Conservation (phyloP, 2,329 filamentous ascomycete species). For the Didymella segeticola region DNA sequence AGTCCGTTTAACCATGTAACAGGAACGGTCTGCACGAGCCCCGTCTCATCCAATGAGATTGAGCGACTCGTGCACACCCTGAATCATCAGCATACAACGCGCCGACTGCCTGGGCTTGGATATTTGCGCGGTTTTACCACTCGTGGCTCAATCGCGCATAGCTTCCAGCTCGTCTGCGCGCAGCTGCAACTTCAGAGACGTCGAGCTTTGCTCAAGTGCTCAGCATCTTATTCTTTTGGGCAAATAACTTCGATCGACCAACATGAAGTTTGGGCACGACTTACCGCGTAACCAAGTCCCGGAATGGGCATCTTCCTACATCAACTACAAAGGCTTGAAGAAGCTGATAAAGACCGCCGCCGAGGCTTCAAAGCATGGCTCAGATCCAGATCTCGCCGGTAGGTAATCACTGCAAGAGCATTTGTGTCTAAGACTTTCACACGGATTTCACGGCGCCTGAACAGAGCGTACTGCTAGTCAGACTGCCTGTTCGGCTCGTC, state of each 20-base stretch:
- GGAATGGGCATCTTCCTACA: conserved; percentile 83
- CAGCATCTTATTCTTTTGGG: neutral
- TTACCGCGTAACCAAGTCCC: conserved; percentile 84
- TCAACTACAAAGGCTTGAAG: conserved; percentile 91
- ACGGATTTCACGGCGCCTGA: neutral
- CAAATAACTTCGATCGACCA: conserved; percentile 2
- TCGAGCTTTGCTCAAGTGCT: conserved; percentile 8
- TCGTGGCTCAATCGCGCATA: conserved; percentile 16
- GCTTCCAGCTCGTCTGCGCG: conserved; percentile 21
- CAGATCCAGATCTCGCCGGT: conserved; percentile 90
- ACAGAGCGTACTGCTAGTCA: neutral
- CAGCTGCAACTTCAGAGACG: neutral
- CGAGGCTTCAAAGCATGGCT: conserved; percentile 69
- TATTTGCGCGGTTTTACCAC: conserved; percentile 18
- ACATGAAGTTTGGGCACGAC: conserved; percentile 60
- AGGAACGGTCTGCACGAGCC: conserved; percentile 35
- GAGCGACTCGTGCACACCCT: conserved; percentile 33
- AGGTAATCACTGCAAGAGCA: conserved; percentile 48
- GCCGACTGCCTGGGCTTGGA: conserved; percentile 27
- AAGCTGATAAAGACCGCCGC: conserved; percentile 88
- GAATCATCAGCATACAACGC: conserved; percentile 27
- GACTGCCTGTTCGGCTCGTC: neutral
- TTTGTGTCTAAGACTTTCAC: neutral
- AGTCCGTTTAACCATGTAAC: conserved; percentile 43
- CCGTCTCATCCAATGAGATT: conserved; percentile 42